Conservation (phyloP, 768 basidiomycete genomes). For the Trametes punicea region DNA sequence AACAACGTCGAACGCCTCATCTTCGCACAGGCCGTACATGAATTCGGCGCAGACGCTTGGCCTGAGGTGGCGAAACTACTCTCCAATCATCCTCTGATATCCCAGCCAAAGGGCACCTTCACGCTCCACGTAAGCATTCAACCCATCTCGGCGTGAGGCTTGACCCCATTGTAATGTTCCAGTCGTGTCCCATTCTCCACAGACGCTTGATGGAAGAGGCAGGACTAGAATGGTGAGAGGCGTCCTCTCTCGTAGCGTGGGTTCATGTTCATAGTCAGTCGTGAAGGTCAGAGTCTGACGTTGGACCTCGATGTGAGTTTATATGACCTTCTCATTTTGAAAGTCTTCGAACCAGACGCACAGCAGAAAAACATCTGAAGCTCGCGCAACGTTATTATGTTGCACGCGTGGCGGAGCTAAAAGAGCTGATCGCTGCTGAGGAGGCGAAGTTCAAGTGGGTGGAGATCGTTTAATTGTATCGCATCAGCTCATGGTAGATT, state of each 20-base stretch:
- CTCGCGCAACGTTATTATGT: conserved; percentile 77
- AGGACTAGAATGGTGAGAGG: conserved; percentile 56
- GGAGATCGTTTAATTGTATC: neutral
- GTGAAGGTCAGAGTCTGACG: conserved; percentile 46
- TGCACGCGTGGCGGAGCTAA: conserved; percentile 67
- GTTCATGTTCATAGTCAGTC: neutral
- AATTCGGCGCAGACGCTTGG: conserved; percentile 74
- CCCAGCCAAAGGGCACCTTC: conserved; percentile 62
- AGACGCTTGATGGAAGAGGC: conserved; percentile 65
- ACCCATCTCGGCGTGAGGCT: conserved; percentile 1
- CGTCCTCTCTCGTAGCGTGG: conserved; percentile 1
- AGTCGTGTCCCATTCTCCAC: conserved; percentile 73
- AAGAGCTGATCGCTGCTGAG: conserved; percentile 64
- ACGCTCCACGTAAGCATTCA: conserved; percentile 54
- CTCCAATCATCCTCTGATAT: conserved; percentile 65
- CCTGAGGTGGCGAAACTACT: conserved; percentile 60
- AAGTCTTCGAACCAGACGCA: conserved; percentile 8
- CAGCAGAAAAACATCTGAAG: conserved; percentile 62
- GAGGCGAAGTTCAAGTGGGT: conserved; percentile 77
- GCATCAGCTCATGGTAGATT: no score
- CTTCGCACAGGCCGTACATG: conserved; percentile 83
- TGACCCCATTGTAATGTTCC: conserved; percentile 21
- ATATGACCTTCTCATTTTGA: neutral
- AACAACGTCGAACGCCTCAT: conserved; percentile 67
- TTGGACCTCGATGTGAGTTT: conserved; percentile 46